Evolutionary conservation across 768 basidiomycete species (phyloP), one percentile per base, ranked within the genome.

Genomic region (Leccinum obscurum): DNA sequence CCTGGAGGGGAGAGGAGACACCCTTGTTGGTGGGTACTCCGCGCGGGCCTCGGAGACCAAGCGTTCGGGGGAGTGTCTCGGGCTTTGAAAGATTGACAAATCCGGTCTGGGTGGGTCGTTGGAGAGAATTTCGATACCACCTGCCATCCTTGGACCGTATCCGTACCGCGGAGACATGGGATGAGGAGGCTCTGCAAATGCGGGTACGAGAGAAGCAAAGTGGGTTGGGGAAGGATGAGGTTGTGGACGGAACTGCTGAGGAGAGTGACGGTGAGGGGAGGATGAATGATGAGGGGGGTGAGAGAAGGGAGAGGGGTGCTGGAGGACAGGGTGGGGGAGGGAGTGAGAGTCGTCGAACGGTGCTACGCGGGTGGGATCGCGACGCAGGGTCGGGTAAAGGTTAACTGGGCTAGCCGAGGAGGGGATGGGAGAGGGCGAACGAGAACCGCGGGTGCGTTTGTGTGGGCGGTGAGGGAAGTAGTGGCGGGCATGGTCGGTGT

Each of bases 101-200:
- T 59, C 61, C 20, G 22, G 62, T 53, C 64, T 66, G 7, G 58
- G 55, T 4, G 50, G 20, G 39, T 73, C 65, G 4, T 20, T 56
- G 49, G 67, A 64, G 46, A 69, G 60, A 3, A 72, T 54, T 30
- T 67, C 48, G 39, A 73, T 63, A 20, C 71, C 71, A 2, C 71
- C 71, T 6, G 69, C 69, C 70, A 69, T 72, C 56, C 57, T 73
- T 46, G 69, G 69, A 30, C 65, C 69, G 30, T 62, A 28, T 13
- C 59, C 56, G 56, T 63, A 68, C 4, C 63, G 63, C 0, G 70
- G 69, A 26, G 68, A 62, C 63, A 68, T 59, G 55, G 39, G 2
- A 9, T 55, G 9, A n/a, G 41, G 58, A 28, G 54, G 3, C 17
- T 64, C 62, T 22, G 53, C 11, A 20, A 52, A n/a, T 22, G 26